Evolutionary conservation across 2,329 filamentous ascomycete genomes (phyloP), one percentile per base, ranked within the genome.

Genomic region (Byssothecium circinans): DNA sequence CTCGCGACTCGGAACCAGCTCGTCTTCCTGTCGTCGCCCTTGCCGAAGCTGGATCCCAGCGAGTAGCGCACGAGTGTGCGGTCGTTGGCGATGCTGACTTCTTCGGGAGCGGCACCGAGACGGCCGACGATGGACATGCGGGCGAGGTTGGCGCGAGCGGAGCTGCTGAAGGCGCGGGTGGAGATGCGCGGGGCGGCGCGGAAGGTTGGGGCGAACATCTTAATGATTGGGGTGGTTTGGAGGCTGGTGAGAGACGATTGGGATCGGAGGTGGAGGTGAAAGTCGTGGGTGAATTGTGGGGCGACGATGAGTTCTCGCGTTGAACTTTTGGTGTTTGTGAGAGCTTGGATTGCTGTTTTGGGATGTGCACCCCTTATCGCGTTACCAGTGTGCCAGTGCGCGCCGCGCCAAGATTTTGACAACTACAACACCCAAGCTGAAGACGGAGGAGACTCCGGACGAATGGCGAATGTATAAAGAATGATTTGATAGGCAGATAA

Each of bases 71-170:
- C 68, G 49, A 95, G 65, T 55, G 95, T 88, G 54, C 80, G 80
- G 52, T 91, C 91, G 49, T 90, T 90, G 43, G 77, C 85, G 62
- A 82, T 81, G 39, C 88, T 89, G 30, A 81, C 78, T 57, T 91
- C 64, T 78, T 96, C 91, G 49, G 94, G 92, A 43, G 83, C 81
- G 61, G 84, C 82, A 52, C 82, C 90, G 42, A 99, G 84, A 72
- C 91, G 87, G 67, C 94, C 94, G 60, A 96, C 81, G 72, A 99
- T 78, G 64, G 85, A 87, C 78, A 99, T 87, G 73, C 86, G 87
- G 60, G 94, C 89, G 58, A 94, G 66, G 54, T 80, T 74, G 53
- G 82, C 80, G 57, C 76, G 75, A 35, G 77, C 62, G 36, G 87
- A 85, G 61, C 85, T 84, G 76, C 84, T 89, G 82, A 96, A 96